Base-by-base conservation (phyloP, 805 yeast genomes). In the Brettanomyces custersianus region DNA sequence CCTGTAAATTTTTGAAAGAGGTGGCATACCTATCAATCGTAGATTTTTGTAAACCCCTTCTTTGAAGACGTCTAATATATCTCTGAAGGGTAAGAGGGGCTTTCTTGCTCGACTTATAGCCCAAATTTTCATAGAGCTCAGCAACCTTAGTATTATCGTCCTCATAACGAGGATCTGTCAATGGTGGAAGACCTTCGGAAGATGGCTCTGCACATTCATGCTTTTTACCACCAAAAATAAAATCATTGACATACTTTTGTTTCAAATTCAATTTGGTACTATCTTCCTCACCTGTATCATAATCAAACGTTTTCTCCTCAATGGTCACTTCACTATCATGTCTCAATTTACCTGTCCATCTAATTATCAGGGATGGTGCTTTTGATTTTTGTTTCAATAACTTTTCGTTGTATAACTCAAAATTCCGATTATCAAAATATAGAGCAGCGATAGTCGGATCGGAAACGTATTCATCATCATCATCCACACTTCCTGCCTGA, bases 391-490 rank as follows among this genome's bases (percentile, higher is more conserved):
- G 69, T 52, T 83, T 85, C 44, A 79, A 69, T 45, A 90, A 66
- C 59, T 86, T 85, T 51, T 80, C 74, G 59, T 88, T 86, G 65
- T 92, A 90, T 41, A 90, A 64, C 48, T 85, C 94, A 52, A 90
- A 87, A 40, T 75, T 65, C 15, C 74, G 68, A 51, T 82, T 87
- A 57, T 90, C 98, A 54, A 92, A 84, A 62, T 90, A 90, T 42
- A 90, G 62, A 12, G 92, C 77, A 24, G 94, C 83, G 46, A 90
- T 81, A 6, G 75, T 77, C 16, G 96, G 96, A 50, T 88, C 96
- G 19, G 70, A 60, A 11, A 66, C 51, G 37, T 62, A 70, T 36
- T 59, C 68, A 29, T 70, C 74, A 29, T 70, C 74, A 39, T 69
- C 76, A 31, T 64, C 72, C 32, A 65, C 66, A 21, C 38, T 41